Conservation (phyloP, 192 early-diverging fungal genomes). For the Thoreauomyces humboldtii region DNA sequence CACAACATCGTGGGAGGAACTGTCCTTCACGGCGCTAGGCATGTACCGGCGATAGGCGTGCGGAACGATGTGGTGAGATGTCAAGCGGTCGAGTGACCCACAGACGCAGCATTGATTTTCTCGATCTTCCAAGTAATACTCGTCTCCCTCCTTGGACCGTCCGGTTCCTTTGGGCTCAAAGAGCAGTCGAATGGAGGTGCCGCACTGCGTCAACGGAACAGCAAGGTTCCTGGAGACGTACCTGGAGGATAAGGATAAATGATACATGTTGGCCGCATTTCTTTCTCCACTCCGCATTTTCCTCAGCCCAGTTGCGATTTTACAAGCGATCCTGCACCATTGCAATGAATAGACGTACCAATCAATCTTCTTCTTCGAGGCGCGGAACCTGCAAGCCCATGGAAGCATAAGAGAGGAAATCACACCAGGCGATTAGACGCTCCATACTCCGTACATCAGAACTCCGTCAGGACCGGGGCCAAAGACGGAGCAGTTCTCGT, state of each 20-base stretch:
- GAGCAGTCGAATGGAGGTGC: constrained; percentile 10
- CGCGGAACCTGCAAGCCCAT: constrained; percentile 8
- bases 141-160: neutral
- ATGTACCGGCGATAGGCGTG: constrained; percentile 17
- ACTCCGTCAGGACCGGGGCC: constrained; percentile 3
- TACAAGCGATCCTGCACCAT: too few relatives aligned
- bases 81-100: neutral
- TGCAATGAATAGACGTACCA: constrained; percentile 31
- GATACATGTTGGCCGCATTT: neutral
- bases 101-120: constrained; percentile 19
- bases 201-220: neutral
- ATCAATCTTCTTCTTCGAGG: constrained; percentile 21
- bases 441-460: too few relatives aligned
- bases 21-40: constrained; percentile 15
- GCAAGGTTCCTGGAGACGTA: neutral
- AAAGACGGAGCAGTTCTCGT: constrained; percentile 25
- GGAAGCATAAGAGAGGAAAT: too few relatives aligned
- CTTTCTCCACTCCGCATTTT: neutral
- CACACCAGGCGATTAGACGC: too few relatives aligned
- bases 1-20: constrained; percentile 20
- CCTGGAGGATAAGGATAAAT: neutral
- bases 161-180: constrained; percentile 22
- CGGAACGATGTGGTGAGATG: constrained; percentile 20
- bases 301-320: too few relatives aligned
- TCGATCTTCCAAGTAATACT: constrained; percentile 24